Percentiles rank a stretch among this genome's conserved stretches.
These are phyloP conservation scores for Vittaforma corneae DNA, from an alignment of 371 early-diverging fungal species.

Conservation along the genomic window DNA sequence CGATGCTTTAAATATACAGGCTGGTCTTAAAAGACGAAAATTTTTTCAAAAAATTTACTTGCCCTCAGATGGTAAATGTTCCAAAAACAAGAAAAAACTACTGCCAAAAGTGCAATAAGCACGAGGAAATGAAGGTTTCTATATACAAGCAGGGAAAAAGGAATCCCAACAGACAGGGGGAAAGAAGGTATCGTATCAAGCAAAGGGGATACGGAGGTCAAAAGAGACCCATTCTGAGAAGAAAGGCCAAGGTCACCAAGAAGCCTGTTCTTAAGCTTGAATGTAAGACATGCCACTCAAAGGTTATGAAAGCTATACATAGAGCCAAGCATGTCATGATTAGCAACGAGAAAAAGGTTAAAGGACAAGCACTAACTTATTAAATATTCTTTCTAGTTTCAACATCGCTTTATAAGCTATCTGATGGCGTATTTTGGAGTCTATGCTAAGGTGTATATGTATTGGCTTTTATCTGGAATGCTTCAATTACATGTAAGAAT, in stretches of 20 bases:
- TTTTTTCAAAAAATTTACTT: conserved; percentile 29
- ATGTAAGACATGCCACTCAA: conserved; percentile 90
- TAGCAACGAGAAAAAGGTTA: conserved; percentile 89
- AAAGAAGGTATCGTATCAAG: conserved; percentile 69
- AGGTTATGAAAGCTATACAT: conserved; percentile 79
- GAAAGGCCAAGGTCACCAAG: conserved; percentile 70
- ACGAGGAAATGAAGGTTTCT: conserved; percentile 92
- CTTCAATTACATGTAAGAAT: too few species aligned
- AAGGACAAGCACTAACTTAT: conserved; percentile 58
- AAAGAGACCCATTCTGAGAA: conserved; percentile 82
- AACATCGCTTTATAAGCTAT: too few species aligned
- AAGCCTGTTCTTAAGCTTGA: conserved; percentile 92
- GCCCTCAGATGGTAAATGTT: conserved; percentile 70
- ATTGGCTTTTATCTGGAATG: too few species aligned
- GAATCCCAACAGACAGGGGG: conserved; percentile 85
- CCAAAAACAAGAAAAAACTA: conserved; percentile 88
- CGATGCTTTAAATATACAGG: background rate
- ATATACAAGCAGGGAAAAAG: conserved; percentile 98
- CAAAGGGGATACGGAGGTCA: conserved; percentile 90
- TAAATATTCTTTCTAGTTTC: conserved; percentile 52
- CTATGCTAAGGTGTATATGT: too few species aligned
- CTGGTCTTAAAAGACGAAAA: background rate
- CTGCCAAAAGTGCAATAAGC: conserved; percentile 92
- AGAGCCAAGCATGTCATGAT: conserved; percentile 98
- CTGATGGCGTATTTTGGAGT: too few species aligned